phyloP scores from a whole-genome alignment of 768 basidiomycete species.

The Suillus fuscotomentosus region DNA sequence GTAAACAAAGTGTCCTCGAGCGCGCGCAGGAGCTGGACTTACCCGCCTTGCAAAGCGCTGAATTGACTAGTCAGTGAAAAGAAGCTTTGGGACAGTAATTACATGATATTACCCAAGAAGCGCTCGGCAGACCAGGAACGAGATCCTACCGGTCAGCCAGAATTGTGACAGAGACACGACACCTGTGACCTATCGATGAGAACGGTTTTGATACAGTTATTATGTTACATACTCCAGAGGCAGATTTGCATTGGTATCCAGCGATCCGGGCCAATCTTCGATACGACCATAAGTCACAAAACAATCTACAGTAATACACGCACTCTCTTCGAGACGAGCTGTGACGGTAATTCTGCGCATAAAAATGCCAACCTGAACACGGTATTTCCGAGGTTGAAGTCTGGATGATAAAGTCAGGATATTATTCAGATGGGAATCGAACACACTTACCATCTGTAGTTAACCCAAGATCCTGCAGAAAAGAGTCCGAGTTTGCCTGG shows the following conservation, averaged over 20 bases:
- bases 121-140: conserved; percentile 48
- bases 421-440: conserved; percentile 9
- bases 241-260: conserved; percentile 64
- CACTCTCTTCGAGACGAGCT: conserved; percentile 58
- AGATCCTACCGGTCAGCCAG: conserved; percentile 49
- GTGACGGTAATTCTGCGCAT: conserved; percentile 59
- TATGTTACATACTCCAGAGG: conserved; percentile 39
- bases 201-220: background rate
- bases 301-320: conserved; percentile 10
- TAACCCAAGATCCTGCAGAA: conserved; percentile 54
- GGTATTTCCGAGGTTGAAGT: conserved; percentile 57
- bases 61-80: background rate
- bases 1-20: background rate
- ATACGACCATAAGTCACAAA: background rate
- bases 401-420: conserved; percentile 21
- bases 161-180: conserved; percentile 53
- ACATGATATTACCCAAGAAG: conserved; percentile 40
- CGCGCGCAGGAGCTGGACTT: conserved; percentile 4
- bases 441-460: conserved; percentile 41
- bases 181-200: conserved; percentile 14
- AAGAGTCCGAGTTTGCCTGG: conserved; percentile 58
- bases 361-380: conserved; percentile 52
- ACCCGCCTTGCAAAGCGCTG: conserved; percentile 48
- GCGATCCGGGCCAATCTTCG: conserved; percentile 56
- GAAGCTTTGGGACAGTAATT: background rate